Evolutionary conservation across 2,329 filamentous ascomycete genomes (phyloP).

Genomic region (Neoscytalidium dimidiatum): DNA sequence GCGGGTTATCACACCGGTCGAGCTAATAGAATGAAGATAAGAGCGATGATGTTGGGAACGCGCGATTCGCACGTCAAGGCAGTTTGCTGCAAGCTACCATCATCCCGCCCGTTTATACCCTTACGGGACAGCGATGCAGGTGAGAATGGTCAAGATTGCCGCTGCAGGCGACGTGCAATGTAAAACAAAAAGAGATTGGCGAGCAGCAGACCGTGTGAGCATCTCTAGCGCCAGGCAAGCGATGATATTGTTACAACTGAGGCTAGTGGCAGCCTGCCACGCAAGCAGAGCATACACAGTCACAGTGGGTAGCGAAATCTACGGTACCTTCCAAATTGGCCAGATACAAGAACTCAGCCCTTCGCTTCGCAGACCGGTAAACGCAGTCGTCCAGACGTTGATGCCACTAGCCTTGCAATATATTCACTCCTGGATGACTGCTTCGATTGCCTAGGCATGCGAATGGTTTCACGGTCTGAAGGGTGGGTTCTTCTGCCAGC

Average conservation of each 20-base stretch:
- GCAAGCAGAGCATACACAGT: constrained; percentile 2
- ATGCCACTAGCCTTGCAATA: too few species aligned
- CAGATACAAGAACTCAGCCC: too few species aligned
- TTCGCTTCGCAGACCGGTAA: too few species aligned
- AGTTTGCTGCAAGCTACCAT: neutral
- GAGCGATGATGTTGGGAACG: neutral
- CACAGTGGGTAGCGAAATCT: too few species aligned
- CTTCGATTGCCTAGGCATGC: too few species aligned
- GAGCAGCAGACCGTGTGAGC: neutral
- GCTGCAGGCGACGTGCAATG: neutral
- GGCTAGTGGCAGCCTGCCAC: neutral
- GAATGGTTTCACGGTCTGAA: too few species aligned
- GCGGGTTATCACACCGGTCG: neutral
- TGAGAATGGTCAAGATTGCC: neutral
- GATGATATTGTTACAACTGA: neutral
- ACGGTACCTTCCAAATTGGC: too few species aligned
- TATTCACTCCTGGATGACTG: too few species aligned
- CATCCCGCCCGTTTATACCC: constrained; percentile 1
- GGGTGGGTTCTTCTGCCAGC: too few species aligned
- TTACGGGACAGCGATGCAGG: neutral
- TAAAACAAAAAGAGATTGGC: neutral
- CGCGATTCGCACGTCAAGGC: neutral
- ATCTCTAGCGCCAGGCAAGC: too few species aligned
- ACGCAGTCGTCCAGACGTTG: too few species aligned
- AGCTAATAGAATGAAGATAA: constrained; percentile 17